Evolutionary conservation across 306 rosid genomes (phyloP), one percentile per base, ranked within the genome.

Genomic region (Pterocarpus santalinus): DNA sequence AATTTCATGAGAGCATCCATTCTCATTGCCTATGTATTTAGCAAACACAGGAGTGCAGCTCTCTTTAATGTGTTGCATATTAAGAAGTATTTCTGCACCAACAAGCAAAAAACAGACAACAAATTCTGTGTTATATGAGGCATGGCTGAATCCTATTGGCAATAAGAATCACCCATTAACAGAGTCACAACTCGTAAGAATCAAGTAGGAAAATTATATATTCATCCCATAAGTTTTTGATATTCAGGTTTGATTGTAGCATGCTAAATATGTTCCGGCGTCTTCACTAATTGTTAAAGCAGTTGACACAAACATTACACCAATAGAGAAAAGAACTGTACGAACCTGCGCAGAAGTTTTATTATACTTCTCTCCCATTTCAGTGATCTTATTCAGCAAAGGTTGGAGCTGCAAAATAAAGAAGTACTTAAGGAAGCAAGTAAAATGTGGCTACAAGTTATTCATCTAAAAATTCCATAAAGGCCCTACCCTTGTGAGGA

Each of bases 351-450:
- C 89, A 8, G 68, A 2, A 67, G 87, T 79, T 73, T 79, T 84
- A 15, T 79, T 70, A 47, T 84, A 79, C 83, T 84, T 90, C 17
- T 82, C 88, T 76, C 98, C 99, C 11, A 93, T 87, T 65, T 85
- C 92, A 7, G 69, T 28, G 51, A 95, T 88, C 82, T 83, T 86
- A 83, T 82, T 93, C 73, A 93, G 87, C 79, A 95, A 76, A 73
- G 99, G 98, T 88, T 89, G 93, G 79, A 95, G 93, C 97, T 95
- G 94, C 90, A 88, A 58, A 75, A 65, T 15, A 84, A 36, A 69
- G 30, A 64, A 28, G 35, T 30, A 77, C 52, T 30, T 81, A 41
- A 90, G 83, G 16, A 46, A 83, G 12, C 12, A 61, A 82, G 65
- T 80, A 83, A 22, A 83, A 33, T 12, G 47, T 5, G 2, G 4